A percentile compares a stretch with the other conserved stretches of the same genome.
Conservation (phyloP, 139 green algal genomes). For the Spirogloea muscicola region DNA sequence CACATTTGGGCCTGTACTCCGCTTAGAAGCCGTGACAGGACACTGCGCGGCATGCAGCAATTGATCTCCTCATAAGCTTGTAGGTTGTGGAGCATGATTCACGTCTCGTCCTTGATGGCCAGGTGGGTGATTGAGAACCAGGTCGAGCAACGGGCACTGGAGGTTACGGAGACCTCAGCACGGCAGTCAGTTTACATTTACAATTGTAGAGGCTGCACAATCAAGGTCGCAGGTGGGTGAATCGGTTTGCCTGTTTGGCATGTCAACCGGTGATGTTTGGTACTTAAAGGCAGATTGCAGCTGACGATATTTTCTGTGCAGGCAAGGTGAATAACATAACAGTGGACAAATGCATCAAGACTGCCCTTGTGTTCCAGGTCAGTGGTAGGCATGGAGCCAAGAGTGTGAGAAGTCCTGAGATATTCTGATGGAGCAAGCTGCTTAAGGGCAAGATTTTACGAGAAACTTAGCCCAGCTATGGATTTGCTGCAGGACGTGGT, state of each 20-base stretch:
- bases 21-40: no score
- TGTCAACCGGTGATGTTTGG: background rate
- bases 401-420: background rate
- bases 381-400: background rate
- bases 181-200: slow-evolving; percentile 90
- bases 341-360: slow-evolving; percentile 80
- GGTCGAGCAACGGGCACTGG: slow-evolving; percentile 63
- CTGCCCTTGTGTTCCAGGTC: slow-evolving; percentile 74
- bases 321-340: slow-evolving; percentile 90
- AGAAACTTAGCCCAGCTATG: no score
- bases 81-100: no score
- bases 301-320: slow-evolving; percentile 3
- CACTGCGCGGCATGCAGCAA: no score
- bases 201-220: slow-evolving; percentile 67
- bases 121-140: slow-evolving; percentile 84
- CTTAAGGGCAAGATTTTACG: no score
- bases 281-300: background rate
- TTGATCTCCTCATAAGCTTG: no score
- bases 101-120: no score
- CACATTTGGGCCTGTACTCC: no score
- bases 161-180: slow-evolving; percentile 65
- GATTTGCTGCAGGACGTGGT: slow-evolving; percentile 72
- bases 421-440: background rate
- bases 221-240: slow-evolving; percentile 49
- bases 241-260: slow-evolving; percentile 1